A percentile compares a stretch with the other conserved stretches of the same genome.
These are phyloP conservation scores for Dactylellina parvicollis DNA, from an alignment of 2,329 filamentous ascomycete genomes.

Conservation along the genomic window DNA sequence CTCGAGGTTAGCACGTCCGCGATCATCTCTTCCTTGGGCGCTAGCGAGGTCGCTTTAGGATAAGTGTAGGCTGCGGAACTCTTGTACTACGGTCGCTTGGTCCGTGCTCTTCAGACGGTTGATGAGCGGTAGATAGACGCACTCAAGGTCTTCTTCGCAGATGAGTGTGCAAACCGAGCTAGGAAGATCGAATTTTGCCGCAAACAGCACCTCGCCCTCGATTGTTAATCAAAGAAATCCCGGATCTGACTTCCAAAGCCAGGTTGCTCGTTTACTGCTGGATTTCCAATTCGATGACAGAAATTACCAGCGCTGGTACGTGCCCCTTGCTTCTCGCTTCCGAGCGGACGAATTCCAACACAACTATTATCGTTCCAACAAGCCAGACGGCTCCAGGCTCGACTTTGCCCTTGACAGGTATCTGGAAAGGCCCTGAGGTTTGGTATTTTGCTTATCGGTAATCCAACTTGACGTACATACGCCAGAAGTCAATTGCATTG, in stretches of 20 bases:
- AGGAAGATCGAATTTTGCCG: neutral
- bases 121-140: neutral
- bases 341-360: slow-evolving; percentile 2
- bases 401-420: neutral
- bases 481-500: no score
- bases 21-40: neutral
- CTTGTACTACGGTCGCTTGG: neutral
- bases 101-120: neutral
- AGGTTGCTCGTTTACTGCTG: neutral
- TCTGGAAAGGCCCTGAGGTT: no score
- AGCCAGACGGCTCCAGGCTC: neutral
- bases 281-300: neutral
- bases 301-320: neutral
- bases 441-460: no score
- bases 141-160: neutral
- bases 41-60: neutral
- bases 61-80: neutral
- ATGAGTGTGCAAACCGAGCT: neutral
- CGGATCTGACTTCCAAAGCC: neutral
- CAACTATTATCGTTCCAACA: neutral
- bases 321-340: slow-evolving; percentile 24
- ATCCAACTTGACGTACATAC: no score
- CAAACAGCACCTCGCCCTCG: neutral
- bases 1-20: neutral
- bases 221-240: neutral